phyloP scores from a whole-genome alignment of 164 flowering plant species.

The Vitis rupestris region DNA sequence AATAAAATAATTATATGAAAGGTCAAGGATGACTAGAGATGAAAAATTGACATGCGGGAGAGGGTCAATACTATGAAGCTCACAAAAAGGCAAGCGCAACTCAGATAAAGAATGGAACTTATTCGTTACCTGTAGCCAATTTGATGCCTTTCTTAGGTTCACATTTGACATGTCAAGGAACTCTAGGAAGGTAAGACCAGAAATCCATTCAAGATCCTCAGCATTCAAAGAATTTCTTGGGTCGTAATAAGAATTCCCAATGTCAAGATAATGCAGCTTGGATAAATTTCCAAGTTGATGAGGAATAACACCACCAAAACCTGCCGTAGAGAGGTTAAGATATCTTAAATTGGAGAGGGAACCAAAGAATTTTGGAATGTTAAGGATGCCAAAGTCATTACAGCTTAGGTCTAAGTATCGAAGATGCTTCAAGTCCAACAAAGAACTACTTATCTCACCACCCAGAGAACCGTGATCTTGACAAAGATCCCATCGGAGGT shows the following conservation, averaged over 20 bases:
- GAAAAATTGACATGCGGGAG: background rate
- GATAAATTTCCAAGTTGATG: constrained; percentile 2
- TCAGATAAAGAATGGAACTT: constrained; percentile 15
- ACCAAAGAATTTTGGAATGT: too few relatives aligned
- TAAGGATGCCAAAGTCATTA: too few relatives aligned
- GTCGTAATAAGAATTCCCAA: too few relatives aligned
- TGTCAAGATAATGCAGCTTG: background rate
- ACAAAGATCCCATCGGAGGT: too few relatives aligned
- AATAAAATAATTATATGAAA: background rate
- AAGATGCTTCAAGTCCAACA: too few relatives aligned
- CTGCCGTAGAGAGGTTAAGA: too few relatives aligned
- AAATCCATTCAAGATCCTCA: constrained; percentile 16
- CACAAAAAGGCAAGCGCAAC: constrained; percentile 9
- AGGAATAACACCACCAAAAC: background rate
- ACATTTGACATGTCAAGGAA: constrained; percentile 10
- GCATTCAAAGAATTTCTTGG: background rate
- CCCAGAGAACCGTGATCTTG: too few relatives aligned
- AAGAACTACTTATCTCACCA: too few relatives aligned
- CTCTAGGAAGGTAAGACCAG: constrained; percentile 15
- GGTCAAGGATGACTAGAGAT: too few relatives aligned
- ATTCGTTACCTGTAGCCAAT: constrained; percentile 10
- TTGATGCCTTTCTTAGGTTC: background rate
- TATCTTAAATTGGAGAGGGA: too few relatives aligned
- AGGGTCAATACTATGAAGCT: background rate
- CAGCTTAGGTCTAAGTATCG: too few relatives aligned